Conservation (phyloP, 441 rosid species). For the Brassica hybrid region DNA sequence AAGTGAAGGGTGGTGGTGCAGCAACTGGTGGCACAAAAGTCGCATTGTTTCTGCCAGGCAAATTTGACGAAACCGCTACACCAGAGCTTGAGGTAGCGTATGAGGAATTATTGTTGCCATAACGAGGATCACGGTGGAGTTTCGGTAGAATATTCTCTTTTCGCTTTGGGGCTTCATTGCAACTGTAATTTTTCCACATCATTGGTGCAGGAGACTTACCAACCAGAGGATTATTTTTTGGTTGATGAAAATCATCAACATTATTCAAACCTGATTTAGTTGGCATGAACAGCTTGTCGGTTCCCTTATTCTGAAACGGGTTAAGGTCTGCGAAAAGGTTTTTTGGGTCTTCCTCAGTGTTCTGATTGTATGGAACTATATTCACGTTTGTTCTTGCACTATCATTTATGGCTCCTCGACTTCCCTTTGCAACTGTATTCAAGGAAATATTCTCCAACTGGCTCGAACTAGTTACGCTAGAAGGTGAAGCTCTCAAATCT, state of each 20-base stretch:
- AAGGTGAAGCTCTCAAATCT: constrained; percentile 61
- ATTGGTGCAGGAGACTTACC: constrained; percentile 84
- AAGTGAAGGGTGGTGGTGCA: constrained; percentile 47
- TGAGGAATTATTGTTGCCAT: constrained; percentile 55
- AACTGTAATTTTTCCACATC: constrained; percentile 84
- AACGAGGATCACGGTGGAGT: constrained; percentile 74
- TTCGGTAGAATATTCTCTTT: constrained; percentile 78
- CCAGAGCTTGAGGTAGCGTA: constrained; percentile 59
- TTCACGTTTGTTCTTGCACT: constrained; percentile 77
- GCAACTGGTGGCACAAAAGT: constrained; percentile 43
- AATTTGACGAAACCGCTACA: constrained; percentile 48
- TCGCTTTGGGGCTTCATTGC: constrained; percentile 83
- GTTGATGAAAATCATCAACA: constrained; percentile 63
- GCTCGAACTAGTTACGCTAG: constrained; percentile 49
- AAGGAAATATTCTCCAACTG: constrained; percentile 60
- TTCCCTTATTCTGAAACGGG: constrained; percentile 91
- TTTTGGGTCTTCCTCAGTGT: constrained; percentile 67
- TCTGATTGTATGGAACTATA: constrained; percentile 76
- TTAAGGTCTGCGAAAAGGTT: constrained; percentile 95
- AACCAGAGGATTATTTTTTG: constrained; percentile 56
- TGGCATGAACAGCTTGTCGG: constrained; percentile 63
- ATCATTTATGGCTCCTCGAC: constrained; percentile 65
- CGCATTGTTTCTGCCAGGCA: constrained; percentile 48
- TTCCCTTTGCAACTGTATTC: constrained; percentile 67
- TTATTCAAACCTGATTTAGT: constrained; percentile 62